Base-by-base conservation (phyloP, 352 stramenopile genomes). In the Elongisporangium anandrum region DNA sequence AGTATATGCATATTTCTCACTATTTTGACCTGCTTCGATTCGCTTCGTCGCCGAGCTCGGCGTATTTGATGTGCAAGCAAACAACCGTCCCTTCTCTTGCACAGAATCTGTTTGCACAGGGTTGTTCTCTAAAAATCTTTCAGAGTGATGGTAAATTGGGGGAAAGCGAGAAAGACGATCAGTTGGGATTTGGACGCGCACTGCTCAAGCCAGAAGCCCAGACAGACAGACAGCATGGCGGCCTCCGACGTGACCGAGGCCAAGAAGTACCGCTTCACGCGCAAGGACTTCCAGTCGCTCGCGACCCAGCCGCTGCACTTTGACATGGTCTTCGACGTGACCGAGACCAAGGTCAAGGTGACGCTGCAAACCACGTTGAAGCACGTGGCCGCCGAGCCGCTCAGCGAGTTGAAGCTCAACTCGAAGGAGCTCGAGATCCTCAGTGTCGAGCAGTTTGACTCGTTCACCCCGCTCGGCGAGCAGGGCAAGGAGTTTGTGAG, bases 281-380 rank as follows among this genome's bases (percentile, higher is more conserved):
- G 79, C 51, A 53, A 73, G 15, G 75, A 92, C 60, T 92, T 92
- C 56, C 61, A 75, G 57, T 75, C 82, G 24, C 68, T 92, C 52
- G 53, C 59, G 8, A 90, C 81, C 23, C 84, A 80, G 66, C 82
- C 82, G 16, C 64, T 92, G 50, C 82, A 92, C 69, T 88, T 88
- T 38, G 78, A 92, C 67, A 88, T 90, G 80, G 73, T 89, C 1
- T 92, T 92, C 47, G 82, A 90, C 56, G 74, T 92, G n/a, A 77
- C 74, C 4, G 74, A 89, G 60, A 60, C 55, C 26, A 70, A 80
- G 59, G 73, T 77, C 19, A 82, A 79, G 57, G 81, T 91, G 60
- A 85, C 75, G 65, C 72, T 87, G 50, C 77, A 91, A 56, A 88
- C 81, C 57, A 91, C 81, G 54, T 66, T 89, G 38, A 75, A 77